Percentiles rank a stretch among this genome's conserved stretches.
These are phyloP conservation scores for Solanum arcanum DNA, from an alignment of 257 asterid species.

Conservation along the genomic window DNA sequence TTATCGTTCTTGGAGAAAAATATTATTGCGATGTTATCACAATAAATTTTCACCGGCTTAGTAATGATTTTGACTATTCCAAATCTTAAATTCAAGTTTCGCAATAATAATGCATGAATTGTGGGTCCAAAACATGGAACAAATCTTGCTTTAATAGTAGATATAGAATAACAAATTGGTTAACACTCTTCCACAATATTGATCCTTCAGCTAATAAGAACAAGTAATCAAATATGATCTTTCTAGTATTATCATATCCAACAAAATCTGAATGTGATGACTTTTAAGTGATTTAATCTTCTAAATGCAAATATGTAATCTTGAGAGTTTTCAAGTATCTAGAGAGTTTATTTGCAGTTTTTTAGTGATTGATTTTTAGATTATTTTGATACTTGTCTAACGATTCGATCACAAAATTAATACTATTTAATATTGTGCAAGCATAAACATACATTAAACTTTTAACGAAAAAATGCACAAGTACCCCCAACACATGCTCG, in stretches of 20 bases:
- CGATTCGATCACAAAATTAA: neutral
- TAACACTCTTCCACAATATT: neutral
- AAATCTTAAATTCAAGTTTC: neutral
- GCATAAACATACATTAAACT: neutral
- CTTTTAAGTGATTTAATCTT: neutral
- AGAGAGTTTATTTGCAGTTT: too few relatives aligned
- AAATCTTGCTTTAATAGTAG: too few relatives aligned
- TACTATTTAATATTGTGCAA: neutral
- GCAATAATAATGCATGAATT: neutral
- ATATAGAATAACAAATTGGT: neutral
- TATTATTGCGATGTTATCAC: neutral
- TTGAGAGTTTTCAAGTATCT: neutral
- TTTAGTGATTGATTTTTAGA: neutral
- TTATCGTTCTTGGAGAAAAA: neutral
- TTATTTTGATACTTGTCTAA: neutral
- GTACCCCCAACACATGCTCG: too few relatives aligned
- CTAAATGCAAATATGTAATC: neutral
- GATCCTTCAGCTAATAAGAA: neutral
- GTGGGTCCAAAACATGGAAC: neutral
- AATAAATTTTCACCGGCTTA: neutral
- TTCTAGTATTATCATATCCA: neutral
- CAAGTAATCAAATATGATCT: neutral
- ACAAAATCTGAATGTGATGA: neutral
- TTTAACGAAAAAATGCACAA: fast-evolving
- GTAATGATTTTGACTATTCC: neutral